These are phyloP conservation scores for Neopestalotiopsis sp. DNA, from an alignment of 2,329 filamentous ascomycete species.

Conservation along the genomic window DNA sequence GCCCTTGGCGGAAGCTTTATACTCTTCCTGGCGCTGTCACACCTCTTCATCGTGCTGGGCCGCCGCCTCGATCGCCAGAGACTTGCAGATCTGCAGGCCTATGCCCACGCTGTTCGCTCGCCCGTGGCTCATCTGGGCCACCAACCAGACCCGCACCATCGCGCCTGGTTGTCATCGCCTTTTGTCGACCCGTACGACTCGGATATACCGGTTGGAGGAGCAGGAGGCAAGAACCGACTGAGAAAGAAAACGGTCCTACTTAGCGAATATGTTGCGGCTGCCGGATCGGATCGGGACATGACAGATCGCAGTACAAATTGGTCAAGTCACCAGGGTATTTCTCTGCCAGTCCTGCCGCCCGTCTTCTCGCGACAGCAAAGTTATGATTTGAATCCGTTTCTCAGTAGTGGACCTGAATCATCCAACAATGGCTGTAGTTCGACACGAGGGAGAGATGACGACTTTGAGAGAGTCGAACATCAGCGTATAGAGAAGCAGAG, in stretches of 20 bases:
- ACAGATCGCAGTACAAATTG: no score
- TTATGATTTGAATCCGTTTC: constrained; percentile 17
- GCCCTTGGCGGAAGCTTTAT: constrained; percentile 52
- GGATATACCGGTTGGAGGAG: not conserved
- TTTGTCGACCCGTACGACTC: not conserved
- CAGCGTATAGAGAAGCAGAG: constrained; percentile 30
- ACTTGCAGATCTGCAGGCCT: not conserved
- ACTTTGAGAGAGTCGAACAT: not conserved
- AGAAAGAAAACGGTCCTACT: not conserved
- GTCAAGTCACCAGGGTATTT: no score
- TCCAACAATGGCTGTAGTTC: not conserved
- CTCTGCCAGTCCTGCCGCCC: constrained; percentile 24
- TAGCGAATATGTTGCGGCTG: not conserved
- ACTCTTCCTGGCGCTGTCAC: constrained; percentile 47
- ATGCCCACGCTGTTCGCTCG: not conserved
- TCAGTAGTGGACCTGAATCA: not conserved
- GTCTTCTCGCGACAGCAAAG: constrained; percentile 27
- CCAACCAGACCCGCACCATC: no score
- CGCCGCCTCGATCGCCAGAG: not conserved
- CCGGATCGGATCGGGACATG: not conserved
- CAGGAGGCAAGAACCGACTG: not conserved
- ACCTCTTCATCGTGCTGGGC: constrained; percentile 47
- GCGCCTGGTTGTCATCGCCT: not conserved
- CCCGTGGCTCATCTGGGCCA: not conserved
- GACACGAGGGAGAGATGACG: not conserved